Conservation (phyloP, 1,139 yeast genomes). For the Pichiaceae sp. region DNA sequence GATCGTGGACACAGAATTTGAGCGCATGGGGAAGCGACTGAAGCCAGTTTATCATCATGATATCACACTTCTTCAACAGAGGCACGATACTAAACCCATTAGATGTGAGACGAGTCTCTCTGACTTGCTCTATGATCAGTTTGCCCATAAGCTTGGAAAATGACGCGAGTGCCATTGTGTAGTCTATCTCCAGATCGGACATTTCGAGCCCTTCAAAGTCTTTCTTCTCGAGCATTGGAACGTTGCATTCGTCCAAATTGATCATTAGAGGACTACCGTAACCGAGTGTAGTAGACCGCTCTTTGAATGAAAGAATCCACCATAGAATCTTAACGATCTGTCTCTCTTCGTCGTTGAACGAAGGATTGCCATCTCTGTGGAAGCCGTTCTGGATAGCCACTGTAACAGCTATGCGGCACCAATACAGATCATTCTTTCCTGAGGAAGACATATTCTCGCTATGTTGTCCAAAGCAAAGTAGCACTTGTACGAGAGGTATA, state of each 20-base stretch:
- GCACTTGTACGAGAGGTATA: constrained; percentile 53
- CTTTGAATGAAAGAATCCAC: constrained; percentile 77
- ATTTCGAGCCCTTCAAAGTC: constrained; percentile 45
- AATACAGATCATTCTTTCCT: constrained; percentile 64
- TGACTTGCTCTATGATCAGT: constrained; percentile 62
- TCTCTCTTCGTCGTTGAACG: constrained; percentile 31
- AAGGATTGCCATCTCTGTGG: constrained; percentile 37
- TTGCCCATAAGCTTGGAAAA: constrained; percentile 70
- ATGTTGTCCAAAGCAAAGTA: constrained; percentile 58
- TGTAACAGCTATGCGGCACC: constrained; percentile 68
- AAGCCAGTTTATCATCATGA: constrained; percentile 77
- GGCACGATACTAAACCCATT: constrained; percentile 9
- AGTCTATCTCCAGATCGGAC: constrained; percentile 46
- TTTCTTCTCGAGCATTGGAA: constrained; percentile 58
- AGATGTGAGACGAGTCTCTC: constrained; percentile 20
- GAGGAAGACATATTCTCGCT: constrained; percentile 80
- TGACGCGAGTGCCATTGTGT: constrained; percentile 57
- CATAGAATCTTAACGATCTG: constrained; percentile 63
- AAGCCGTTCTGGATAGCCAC: constrained; percentile 77
- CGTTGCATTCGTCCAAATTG: constrained; percentile 70
- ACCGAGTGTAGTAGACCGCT: constrained; percentile 54
- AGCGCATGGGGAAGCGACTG: constrained; percentile 58
- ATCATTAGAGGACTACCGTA: constrained; percentile 69
- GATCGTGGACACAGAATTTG: constrained; percentile 53
- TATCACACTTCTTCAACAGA: constrained; percentile 59